A percentile compares a stretch with the other conserved stretches of the same genome.
Conservation (phyloP, 768 basidiomycete genomes). For the Lanmaoa rubissima region DNA sequence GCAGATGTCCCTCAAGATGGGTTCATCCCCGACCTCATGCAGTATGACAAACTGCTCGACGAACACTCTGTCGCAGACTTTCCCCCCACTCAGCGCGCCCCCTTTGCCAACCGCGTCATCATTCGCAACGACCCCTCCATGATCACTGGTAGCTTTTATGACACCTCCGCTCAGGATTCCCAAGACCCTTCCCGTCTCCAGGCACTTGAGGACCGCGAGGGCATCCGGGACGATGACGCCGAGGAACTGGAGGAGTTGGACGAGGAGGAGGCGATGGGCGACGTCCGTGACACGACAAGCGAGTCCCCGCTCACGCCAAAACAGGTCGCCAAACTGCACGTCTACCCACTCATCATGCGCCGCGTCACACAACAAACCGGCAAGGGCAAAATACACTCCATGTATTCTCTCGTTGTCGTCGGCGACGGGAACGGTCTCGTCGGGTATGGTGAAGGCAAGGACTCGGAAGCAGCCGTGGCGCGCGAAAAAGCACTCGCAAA, state of each 20-base stretch:
- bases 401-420: constrained; percentile 64
- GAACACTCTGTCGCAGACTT: constrained; percentile 53
- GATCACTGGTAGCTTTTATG: constrained; percentile 42
- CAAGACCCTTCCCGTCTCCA: constrained; percentile 2
- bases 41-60: constrained; percentile 59
- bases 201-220: constrained; percentile 8
- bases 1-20: constrained; percentile 24
- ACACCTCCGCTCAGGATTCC: constrained; percentile 11
- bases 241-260: constrained; percentile 18
- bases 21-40: constrained; percentile 60
- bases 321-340: constrained; percentile 36
- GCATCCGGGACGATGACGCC: constrained; percentile 6
- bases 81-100: constrained; percentile 49
- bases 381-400: constrained; percentile 81
- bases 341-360: constrained; percentile 44
- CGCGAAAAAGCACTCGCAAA: constrained; percentile 54
- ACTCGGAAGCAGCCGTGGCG: constrained; percentile 53
- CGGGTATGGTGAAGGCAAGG: constrained; percentile 81
- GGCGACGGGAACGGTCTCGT: constrained; percentile 84
- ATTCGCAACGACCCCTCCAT: constrained; percentile 73
- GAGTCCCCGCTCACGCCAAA: constrained; percentile 14
- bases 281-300: constrained; percentile 16
- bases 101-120: constrained; percentile 60
- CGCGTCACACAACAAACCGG: constrained; percentile 86
- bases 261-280: constrained; percentile 21